A percentile compares a stretch with the other conserved stretches of the same genome.
These are phyloP conservation scores for Colletotrichum kahawae DNA, from an alignment of 2,329 filamentous ascomycete genomes.

Conservation along the genomic window DNA sequence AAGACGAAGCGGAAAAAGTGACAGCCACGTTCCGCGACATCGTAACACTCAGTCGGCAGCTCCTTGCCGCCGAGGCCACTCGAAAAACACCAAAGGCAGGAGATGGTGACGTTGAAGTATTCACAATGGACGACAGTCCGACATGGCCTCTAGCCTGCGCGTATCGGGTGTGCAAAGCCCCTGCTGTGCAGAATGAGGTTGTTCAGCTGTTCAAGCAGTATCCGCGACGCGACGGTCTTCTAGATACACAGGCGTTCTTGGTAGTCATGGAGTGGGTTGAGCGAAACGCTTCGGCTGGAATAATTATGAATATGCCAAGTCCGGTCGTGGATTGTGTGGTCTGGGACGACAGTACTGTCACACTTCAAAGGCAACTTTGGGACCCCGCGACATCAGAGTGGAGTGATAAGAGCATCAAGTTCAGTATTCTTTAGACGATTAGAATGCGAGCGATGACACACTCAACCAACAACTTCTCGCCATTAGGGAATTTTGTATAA, in stretches of 20 bases:
- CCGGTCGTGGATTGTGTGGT: background rate
- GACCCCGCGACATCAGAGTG: background rate
- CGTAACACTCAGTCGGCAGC: background rate
- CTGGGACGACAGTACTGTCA: background rate
- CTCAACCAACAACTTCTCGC: background rate
- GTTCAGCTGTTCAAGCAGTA: constrained; percentile 43
- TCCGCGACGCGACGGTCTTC: constrained; percentile 47
- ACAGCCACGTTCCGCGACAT: background rate
- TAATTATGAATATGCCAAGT: background rate
- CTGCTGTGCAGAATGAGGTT: constrained; percentile 40
- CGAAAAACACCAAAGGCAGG: background rate
- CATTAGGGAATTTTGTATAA: background rate
- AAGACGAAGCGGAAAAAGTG: background rate
- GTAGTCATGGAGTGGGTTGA: constrained; percentile 11
- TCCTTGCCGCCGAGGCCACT: background rate
- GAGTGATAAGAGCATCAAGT: background rate
- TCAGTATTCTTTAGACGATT: background rate
- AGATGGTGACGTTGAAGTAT: background rate
- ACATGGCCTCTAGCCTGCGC: constrained; percentile 45
- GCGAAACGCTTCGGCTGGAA: background rate
- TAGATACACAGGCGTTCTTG: constrained; percentile 45
- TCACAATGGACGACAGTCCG: background rate
- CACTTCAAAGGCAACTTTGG: background rate
- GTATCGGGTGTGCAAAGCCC: constrained; percentile 43
- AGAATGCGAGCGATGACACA: background rate